Evolutionary conservation across 768 basidiomycete genomes (phyloP).

Genomic region (Pleurotus cornucopiae): DNA sequence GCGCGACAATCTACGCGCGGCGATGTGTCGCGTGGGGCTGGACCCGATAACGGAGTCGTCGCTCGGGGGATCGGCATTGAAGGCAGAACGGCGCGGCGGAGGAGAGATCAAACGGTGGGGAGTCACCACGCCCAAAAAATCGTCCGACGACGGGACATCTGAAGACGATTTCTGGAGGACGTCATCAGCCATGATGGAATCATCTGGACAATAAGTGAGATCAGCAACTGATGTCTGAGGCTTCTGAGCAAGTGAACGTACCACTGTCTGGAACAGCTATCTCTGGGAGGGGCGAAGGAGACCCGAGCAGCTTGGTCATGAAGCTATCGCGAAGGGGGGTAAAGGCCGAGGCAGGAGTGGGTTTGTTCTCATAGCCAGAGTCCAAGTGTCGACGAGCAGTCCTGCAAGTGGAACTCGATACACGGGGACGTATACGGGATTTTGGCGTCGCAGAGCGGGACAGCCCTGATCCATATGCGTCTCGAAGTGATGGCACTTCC

Average conservation of each 20-base stretch:
- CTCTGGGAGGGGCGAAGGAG: not conserved
- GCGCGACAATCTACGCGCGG: constrained; percentile 35
- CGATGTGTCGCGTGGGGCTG: constrained; percentile 45
- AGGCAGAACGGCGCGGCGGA: constrained; percentile 35
- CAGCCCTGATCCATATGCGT: constrained; percentile 10
- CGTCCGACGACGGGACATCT: constrained; percentile 60
- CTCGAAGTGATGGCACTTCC: constrained; percentile 35
- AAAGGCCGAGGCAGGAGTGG: constrained; percentile 8
- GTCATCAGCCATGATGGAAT: constrained; percentile 37
- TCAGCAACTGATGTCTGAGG: not conserved
- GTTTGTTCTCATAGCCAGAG: constrained; percentile 3
- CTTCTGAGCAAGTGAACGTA: constrained; percentile 15
- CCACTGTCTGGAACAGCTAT: constrained; percentile 23
- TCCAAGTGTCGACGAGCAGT: constrained; percentile 6
- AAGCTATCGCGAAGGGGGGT: not conserved
- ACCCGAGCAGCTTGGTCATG: constrained; percentile 1
- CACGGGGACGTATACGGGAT: not conserved
- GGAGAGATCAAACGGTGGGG: constrained; percentile 69
- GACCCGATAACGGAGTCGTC: constrained; percentile 41
- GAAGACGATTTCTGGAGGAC: not conserved
- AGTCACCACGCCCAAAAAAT: constrained; percentile 61
- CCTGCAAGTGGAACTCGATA: constrained; percentile 12
- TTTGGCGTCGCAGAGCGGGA: no score
- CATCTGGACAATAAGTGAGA: constrained; percentile 28
- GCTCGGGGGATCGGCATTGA: constrained; percentile 34